Percentiles rank a stretch among this genome's conserved stretches.
phyloP scores from a whole-genome alignment of 208 protist genomes.

The Ichthyophonus hoferi region DNA sequence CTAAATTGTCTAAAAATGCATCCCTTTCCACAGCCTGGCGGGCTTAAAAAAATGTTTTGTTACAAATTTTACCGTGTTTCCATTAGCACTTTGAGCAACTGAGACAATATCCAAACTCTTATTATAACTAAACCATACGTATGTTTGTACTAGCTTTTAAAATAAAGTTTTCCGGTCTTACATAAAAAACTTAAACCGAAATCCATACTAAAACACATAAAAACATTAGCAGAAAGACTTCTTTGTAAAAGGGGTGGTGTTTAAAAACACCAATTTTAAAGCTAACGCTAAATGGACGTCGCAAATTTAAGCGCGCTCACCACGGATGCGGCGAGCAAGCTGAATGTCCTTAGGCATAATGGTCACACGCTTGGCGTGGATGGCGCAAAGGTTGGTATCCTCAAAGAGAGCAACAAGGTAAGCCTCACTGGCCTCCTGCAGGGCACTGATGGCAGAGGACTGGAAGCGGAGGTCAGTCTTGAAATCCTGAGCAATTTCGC shows the following conservation, averaged over 20 bases:
- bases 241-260: constrained; percentile 8
- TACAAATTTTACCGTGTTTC: too few relatives aligned
- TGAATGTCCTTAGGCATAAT: constrained; percentile 98
- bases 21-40: too few relatives aligned
- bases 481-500: constrained; percentile 91
- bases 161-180: too few relatives aligned
- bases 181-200: too few relatives aligned
- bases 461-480: constrained; percentile 86
- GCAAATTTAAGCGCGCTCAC: constrained; percentile 14
- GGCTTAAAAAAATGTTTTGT: too few relatives aligned
- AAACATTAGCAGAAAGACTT: too few relatives aligned
- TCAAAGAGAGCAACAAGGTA: constrained; percentile 76
- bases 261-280: constrained; percentile 14
- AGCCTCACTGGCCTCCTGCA: constrained; percentile 94
- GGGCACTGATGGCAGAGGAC: constrained; percentile 75
- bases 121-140: too few relatives aligned
- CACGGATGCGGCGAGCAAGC: constrained; percentile 73
- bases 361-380: constrained; percentile 96
- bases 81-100: too few relatives aligned
- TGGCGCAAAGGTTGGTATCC: constrained; percentile 83
- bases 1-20: too few relatives aligned
- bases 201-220: too few relatives aligned
- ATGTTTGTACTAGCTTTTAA: too few relatives aligned
- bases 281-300: neutral
- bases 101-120: too few relatives aligned